Percentiles rank a stretch among this genome's conserved stretches.
Evolutionary conservation across 2,329 filamentous ascomycete species (phyloP).

Genomic region (Ceratocystis ficicola): DNA sequence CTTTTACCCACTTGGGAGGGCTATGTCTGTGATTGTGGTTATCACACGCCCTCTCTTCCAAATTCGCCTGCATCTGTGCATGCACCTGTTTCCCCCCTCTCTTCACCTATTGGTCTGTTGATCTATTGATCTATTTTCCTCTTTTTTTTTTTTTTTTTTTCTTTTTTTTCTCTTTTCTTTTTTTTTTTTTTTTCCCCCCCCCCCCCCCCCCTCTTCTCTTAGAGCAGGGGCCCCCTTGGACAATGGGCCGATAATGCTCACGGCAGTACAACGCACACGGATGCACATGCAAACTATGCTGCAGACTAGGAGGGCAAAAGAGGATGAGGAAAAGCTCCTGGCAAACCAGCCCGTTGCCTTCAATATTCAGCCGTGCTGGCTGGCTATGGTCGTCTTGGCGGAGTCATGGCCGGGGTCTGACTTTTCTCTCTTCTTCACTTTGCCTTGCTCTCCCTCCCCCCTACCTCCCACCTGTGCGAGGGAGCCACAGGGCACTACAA

Average conservation of each 20-base stretch:
- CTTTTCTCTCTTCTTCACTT: background rate
- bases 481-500: background rate
- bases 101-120: background rate
- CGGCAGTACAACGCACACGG: background rate
- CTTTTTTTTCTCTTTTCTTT: background rate
- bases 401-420: background rate
- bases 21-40: background rate
- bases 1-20: background rate
- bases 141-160: background rate
- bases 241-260: background rate
- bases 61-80: background rate
- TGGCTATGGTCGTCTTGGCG: conserved; percentile 3
- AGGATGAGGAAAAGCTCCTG: background rate
- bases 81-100: no score
- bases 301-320: background rate
- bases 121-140: background rate
- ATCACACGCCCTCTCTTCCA: background rate
- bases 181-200: background rate
- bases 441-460: no score
- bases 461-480: background rate
- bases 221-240: background rate
- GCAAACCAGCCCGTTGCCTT: background rate
- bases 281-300: background rate
- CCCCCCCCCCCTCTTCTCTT: background rate
- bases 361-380: background rate